These are phyloP conservation scores for Arabidopsis suecica DNA, from an alignment of 345 rosid species.

Conservation along the genomic window DNA sequence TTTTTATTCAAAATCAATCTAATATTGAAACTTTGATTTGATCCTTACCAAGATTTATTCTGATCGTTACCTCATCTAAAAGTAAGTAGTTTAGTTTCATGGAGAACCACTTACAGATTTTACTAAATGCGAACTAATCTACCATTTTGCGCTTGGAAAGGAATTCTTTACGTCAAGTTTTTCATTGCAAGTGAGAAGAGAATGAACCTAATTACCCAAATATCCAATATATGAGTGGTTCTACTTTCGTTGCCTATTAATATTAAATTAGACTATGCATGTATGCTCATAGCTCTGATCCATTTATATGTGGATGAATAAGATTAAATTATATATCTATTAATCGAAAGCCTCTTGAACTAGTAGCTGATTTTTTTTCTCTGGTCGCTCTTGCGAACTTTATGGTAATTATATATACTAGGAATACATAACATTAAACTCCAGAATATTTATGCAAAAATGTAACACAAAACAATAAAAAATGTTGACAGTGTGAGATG, in stretches of 20 bases:
- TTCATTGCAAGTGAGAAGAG: not conserved
- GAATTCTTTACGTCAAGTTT: not conserved
- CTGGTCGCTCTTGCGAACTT: constrained; percentile 32
- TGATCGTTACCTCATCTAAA: not conserved
- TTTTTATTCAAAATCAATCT: constrained; percentile 16
- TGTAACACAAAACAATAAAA: not conserved
- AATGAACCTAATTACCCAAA: not conserved
- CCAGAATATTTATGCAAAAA: not conserved
- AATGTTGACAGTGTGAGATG: not conserved
- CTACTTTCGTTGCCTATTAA: not conserved
- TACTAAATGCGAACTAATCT: not conserved
- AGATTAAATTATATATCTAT: not conserved
- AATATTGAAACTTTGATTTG: constrained; percentile 13
- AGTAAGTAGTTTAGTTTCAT: not conserved
- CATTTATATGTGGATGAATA: not conserved
- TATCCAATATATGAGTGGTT: not conserved
- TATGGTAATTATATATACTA: not conserved
- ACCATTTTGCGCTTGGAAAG: not conserved
- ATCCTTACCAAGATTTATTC: constrained; percentile 5
- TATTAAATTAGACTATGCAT: not conserved
- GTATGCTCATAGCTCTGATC: not conserved
- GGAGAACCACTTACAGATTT: not conserved
- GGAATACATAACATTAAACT: not conserved
- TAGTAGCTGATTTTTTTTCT: not conserved
- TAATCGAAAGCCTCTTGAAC: not conserved